phyloP scores from a whole-genome alignment of 345 rosid genomes.

The Euphorbia lathyris region DNA sequence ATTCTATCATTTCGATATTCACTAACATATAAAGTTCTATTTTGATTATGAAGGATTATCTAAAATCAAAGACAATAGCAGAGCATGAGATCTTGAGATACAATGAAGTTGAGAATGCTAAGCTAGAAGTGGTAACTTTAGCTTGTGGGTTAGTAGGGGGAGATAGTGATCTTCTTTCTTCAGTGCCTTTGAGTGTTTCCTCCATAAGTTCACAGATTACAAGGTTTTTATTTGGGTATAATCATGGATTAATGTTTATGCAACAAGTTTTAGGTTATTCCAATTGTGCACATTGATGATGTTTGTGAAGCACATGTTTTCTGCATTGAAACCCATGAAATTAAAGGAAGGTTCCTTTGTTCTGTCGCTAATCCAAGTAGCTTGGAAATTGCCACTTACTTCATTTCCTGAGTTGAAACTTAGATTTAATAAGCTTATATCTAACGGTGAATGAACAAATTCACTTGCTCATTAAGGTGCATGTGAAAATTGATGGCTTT shows the following conservation, averaged over 20 bases:
- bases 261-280: constrained; percentile 41
- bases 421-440: too few species aligned
- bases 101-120: background rate
- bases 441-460: too few species aligned
- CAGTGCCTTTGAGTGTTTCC: too few species aligned
- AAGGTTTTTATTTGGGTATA: background rate
- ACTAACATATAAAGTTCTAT: too few species aligned
- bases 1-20: too few species aligned
- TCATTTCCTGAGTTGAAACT: too few species aligned
- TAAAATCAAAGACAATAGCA: constrained; percentile 31
- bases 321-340: constrained; percentile 22
- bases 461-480: too few species aligned
- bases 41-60: constrained; percentile 33
- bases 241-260: constrained; percentile 18
- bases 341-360: constrained; percentile 36
- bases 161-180: constrained; percentile 26
- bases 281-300: constrained; percentile 47
- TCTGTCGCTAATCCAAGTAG: too few species aligned
- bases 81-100: constrained; percentile 33
- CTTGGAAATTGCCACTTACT: too few species aligned
- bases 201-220: constrained; percentile 23
- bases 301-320: too few species aligned
- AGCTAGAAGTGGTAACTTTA: constrained; percentile 38
- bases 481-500: too few species aligned
- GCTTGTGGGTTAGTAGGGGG: constrained; percentile 40